These are phyloP conservation scores for Sanghuangporus baumii DNA, from an alignment of 1,284 basidiomycete genomes.

Conservation along the genomic window DNA sequence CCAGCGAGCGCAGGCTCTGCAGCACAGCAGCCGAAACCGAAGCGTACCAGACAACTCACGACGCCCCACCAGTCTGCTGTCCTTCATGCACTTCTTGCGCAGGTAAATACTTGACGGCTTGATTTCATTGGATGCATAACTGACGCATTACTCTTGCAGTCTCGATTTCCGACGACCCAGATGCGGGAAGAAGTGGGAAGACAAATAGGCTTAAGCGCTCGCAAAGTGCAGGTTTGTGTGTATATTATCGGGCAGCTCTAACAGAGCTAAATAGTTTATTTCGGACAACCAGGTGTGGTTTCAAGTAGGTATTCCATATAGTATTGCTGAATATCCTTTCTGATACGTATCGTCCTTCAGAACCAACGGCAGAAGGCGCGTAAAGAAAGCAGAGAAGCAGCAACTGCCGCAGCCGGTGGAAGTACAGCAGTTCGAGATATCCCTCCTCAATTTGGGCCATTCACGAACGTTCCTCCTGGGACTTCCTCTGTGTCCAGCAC, in stretches of 20 bases:
- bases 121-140: background rate
- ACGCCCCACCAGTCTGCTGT: constrained; percentile 81
- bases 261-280: constrained; percentile 8
- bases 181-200: constrained; percentile 80
- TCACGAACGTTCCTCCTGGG: background rate
- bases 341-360: constrained; percentile 1
- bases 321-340: background rate
- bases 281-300: constrained; percentile 66
- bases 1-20: constrained; percentile 24
- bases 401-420: background rate
- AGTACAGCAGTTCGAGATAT: background rate
- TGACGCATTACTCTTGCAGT: constrained; percentile 36
- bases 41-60: constrained; percentile 63
- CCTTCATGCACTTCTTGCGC: constrained; percentile 70
- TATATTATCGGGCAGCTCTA: constrained; percentile 14
- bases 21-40: constrained; percentile 59
- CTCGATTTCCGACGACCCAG: constrained; percentile 78
- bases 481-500: background rate
- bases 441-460: constrained; percentile 4
- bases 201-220: constrained; percentile 75
- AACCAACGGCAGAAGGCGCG: constrained; percentile 19
- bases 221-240: constrained; percentile 74
- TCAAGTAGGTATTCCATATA: constrained; percentile 46
- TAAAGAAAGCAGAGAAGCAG: constrained; percentile 9
- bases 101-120: constrained; percentile 41